These are phyloP conservation scores for Fusarium sp. DNA, from an alignment of 2,329 filamentous ascomycete species.

Conservation along the genomic window DNA sequence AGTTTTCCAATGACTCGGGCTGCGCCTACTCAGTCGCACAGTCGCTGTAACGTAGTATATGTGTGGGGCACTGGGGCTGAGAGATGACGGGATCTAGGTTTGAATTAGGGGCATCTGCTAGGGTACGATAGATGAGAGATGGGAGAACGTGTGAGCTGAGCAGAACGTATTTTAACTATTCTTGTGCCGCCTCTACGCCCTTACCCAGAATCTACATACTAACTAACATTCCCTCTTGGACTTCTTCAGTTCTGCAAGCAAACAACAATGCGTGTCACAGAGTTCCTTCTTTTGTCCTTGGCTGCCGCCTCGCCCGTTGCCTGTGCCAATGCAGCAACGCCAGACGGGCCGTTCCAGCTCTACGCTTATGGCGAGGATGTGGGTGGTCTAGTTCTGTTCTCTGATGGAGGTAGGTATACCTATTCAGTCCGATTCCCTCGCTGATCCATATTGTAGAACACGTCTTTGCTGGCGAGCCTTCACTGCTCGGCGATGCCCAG, in stretches of 20 bases:
- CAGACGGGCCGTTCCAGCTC: neutral
- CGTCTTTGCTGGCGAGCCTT: neutral
- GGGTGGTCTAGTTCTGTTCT: neutral
- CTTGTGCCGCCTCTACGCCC: neutral
- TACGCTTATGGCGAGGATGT: neutral
- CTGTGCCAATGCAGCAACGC: neutral
- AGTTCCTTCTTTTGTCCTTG: neutral
- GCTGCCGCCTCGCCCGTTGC: neutral
- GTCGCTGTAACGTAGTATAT: neutral
- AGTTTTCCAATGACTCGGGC: neutral
- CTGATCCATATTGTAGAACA: neutral
- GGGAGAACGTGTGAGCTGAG: neutral
- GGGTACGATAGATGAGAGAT: neutral
- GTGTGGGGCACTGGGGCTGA: neutral
- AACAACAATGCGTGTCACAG: neutral
- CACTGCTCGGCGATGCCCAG: neutral
- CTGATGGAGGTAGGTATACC: neutral
- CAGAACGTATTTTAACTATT: neutral
- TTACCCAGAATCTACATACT: neutral
- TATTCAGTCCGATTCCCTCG: neutral
- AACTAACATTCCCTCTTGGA: neutral
- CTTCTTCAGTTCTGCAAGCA: neutral
- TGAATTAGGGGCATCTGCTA: neutral
- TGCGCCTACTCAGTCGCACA: neutral
- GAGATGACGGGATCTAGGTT: neutral